Evolutionary conservation across 345 rosid species (phyloP).

Genomic region (Isatis tinctoria): DNA sequence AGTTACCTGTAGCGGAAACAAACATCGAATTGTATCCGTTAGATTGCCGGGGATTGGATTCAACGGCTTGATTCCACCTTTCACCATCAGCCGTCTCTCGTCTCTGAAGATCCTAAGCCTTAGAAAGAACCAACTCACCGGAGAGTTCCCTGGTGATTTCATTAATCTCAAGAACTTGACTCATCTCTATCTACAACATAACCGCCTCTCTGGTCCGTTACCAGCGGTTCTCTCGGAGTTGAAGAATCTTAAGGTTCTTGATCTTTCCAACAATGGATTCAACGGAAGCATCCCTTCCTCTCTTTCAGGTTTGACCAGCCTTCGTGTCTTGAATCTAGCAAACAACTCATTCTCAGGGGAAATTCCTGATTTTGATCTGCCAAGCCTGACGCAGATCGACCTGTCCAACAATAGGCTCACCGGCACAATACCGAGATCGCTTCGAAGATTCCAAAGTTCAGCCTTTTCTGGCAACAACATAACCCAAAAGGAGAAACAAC

Average conservation of each 20-base stretch:
- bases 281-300: conserved; percentile 64
- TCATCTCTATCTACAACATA: conserved; percentile 70
- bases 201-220: conserved; percentile 62
- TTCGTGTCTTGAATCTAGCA: conserved; percentile 64
- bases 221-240: conserved; percentile 55
- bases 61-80: conserved; percentile 61
- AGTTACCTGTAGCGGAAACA: conserved; percentile 55
- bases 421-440: conserved; percentile 62
- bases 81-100: conserved; percentile 68
- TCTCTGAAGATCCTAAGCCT: conserved; percentile 75
- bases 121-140: conserved; percentile 64
- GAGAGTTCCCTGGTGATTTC: conserved; percentile 69
- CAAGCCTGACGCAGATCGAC: conserved; percentile 50
- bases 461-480: conserved; percentile 61
- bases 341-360: conserved; percentile 79
- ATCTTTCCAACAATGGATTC: conserved; percentile 73
- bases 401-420: conserved; percentile 60
- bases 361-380: conserved; percentile 58
- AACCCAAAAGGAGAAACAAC: background rate
- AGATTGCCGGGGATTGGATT: conserved; percentile 87
- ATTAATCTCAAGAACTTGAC: conserved; percentile 55
- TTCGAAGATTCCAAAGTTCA: conserved; percentile 52
- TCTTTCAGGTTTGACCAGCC: conserved; percentile 55
- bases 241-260: conserved; percentile 58
- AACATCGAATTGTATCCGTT: conserved; percentile 51